Evolutionary conservation across 192 early-diverging fungal genomes (phyloP), one percentile per base, ranked within the genome.

Genomic region (Coemansia sp.): DNA sequence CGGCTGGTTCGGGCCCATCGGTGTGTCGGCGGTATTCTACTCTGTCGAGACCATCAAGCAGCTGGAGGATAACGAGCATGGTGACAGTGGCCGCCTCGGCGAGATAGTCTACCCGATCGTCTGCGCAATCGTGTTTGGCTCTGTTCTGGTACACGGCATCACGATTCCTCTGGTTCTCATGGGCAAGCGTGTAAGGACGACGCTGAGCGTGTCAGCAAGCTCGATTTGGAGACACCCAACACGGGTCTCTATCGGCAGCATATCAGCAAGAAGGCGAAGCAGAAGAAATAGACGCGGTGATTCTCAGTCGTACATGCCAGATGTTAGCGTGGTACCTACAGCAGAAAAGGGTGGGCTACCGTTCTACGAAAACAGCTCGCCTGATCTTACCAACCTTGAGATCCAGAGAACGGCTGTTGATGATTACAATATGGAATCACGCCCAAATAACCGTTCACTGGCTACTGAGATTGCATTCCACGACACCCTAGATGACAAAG

Each of bases 1-100:
- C 13, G 93, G 93, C 10, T 97, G 91, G 92, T 97, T 97, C 67
- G 95, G 94, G 0, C 94, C 94, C 6, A 90, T 97, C 53, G 92
- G 90, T 11, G 89, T 87, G 38, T 76, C 85, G 6, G 86, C 87
- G 17, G 38, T 89, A 5, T 90, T 81, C 52, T 90, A 88, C 62
- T 66, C 80, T 4, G 68, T 78, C 13, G 80, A 83, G 60, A 69
- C 84, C 1, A 71, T 72, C 41, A 72, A 73, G 40, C 67, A 79
- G 25, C 8, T 79, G 19, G 58, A 73, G 1, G 58, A 64, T 11
- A 70, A 83, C 60, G 43, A 59, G 23, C 56, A 74, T 23, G 63
- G 71, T 25, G 49, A 70, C 11, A 66, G 46, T 2, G 70, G 70
- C 0, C 6, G 54, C 0, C 34, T 72, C 3, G 43, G 13, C 0